Percentiles rank a stretch among this genome's conserved stretches.
Evolutionary conservation across 495 filamentous ascomycete genomes (phyloP).

Genomic region (Aspergillus egyptiacus): DNA sequence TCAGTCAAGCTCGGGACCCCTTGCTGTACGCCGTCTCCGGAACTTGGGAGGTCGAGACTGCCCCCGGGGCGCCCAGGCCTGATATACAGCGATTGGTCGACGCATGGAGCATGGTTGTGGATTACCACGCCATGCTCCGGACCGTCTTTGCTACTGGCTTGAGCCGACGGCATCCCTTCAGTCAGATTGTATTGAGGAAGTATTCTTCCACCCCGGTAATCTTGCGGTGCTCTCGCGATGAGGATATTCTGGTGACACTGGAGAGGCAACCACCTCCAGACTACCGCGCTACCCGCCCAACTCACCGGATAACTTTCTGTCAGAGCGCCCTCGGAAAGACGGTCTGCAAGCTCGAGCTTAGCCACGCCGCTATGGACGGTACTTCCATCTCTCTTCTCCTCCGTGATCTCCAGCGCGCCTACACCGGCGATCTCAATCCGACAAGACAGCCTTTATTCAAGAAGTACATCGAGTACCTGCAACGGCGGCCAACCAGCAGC

Average conservation of each 20-base stretch:
- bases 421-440: conserved; percentile 10
- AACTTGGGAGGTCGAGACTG: conserved; percentile 49
- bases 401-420: conserved; percentile 19
- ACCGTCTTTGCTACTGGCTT: conserved; percentile 1
- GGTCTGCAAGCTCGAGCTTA: conserved; percentile 37
- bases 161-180: neutral
- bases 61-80: neutral
- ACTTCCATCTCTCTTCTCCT: conserved; percentile 23
- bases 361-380: conserved; percentile 36
- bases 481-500: neutral
- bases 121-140: neutral
- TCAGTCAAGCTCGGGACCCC: conserved; percentile 51
- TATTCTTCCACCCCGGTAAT: neutral
- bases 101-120: neutral
- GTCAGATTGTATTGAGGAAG: neutral
- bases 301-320: conserved; percentile 10
- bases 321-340: conserved; percentile 13
- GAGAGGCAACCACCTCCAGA: neutral
- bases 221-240: neutral
- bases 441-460: conserved; percentile 45
- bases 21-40: conserved; percentile 55
- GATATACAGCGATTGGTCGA: neutral
- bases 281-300: conserved; percentile 8
- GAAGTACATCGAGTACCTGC: conserved; percentile 13
- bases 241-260: neutral